Evolutionary conservation across 805 yeast species (phyloP).

Genomic region (Monosporozyma aquatica): DNA sequence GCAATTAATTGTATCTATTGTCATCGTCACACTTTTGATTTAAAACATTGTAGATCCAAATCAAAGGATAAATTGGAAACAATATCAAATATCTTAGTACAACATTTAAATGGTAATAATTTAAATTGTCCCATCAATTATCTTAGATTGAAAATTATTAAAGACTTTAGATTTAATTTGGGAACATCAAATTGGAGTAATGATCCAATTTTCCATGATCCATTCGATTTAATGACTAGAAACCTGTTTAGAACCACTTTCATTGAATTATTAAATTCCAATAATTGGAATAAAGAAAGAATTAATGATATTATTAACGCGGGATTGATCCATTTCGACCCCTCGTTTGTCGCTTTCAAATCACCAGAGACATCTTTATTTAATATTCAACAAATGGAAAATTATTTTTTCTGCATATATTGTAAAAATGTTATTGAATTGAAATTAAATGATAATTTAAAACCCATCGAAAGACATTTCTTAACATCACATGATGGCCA

Average conservation of each 20-base stretch:
- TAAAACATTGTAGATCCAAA: slow-evolving; percentile 22
- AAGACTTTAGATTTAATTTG: slow-evolving; percentile 13
- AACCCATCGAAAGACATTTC: slow-evolving; percentile 41
- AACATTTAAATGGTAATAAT: slow-evolving; percentile 13
- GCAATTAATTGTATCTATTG: slow-evolving; percentile 23
- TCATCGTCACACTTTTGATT: slow-evolving; percentile 11
- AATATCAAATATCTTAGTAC: slow-evolving; percentile 17
- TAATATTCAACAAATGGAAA: slow-evolving; percentile 39
- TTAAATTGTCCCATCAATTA: slow-evolving; percentile 14
- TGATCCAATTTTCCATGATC: slow-evolving; percentile 16
- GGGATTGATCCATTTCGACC: slow-evolving; percentile 46
- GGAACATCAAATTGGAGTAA: slow-evolving; percentile 17
- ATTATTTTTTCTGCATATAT: slow-evolving; percentile 49
- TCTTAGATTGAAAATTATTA: slow-evolving; percentile 18
- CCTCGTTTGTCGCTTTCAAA: slow-evolving; percentile 35
- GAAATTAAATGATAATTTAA: background rate
- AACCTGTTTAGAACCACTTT: slow-evolving; percentile 6
- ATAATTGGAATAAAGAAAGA: background rate
- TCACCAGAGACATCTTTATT: slow-evolving; percentile 5
- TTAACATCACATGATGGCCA: slow-evolving; percentile 15
- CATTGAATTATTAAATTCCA: background rate
- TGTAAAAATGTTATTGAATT: slow-evolving; percentile 49
- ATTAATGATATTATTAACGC: slow-evolving; percentile 37
- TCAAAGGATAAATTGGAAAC: slow-evolving; percentile 19
- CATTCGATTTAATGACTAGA: slow-evolving; percentile 9